These are phyloP conservation scores for Yamadazyma sp. DNA, from an alignment of 1,139 yeast genomes.

Conservation along the genomic window DNA sequence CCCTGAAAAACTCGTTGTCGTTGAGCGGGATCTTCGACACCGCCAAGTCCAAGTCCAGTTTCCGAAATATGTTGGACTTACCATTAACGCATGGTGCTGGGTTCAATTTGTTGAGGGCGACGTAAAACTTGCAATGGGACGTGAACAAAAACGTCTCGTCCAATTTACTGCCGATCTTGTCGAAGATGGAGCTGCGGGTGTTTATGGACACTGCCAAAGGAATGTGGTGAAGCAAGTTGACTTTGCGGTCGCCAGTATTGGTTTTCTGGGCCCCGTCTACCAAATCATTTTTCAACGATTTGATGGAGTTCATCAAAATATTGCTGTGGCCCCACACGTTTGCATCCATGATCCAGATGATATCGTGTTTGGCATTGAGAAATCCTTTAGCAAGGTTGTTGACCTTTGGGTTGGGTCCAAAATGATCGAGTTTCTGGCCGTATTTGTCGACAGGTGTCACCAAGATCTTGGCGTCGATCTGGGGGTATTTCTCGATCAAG, in stretches of 20 bases:
- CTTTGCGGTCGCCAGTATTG: constrained; percentile 30
- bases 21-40: constrained; percentile 40
- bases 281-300: constrained; percentile 45
- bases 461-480: constrained; percentile 59
- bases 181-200: constrained; percentile 15
- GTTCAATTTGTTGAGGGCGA: constrained; percentile 71
- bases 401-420: constrained; percentile 88
- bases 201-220: constrained; percentile 59
- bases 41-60: constrained; percentile 66
- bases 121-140: constrained; percentile 82
- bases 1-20: constrained; percentile 30
- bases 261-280: constrained; percentile 45
- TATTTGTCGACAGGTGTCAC: constrained; percentile 40
- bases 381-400: constrained; percentile 84
- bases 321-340: constrained; percentile 79
- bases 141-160: constrained; percentile 87
- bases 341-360: constrained; percentile 86
- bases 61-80: constrained; percentile 78
- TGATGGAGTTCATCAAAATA: constrained; percentile 66
- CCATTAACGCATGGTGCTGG: constrained; percentile 93
- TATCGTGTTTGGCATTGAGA: constrained; percentile 63
- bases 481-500: constrained; percentile 55
- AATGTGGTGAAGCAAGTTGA: constrained; percentile 77
- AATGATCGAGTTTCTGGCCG: constrained; percentile 40
- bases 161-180: constrained; percentile 61